Percentiles rank a stretch among this genome's conserved stretches.
Evolutionary conservation across 2,329 filamentous ascomycete genomes (phyloP).

Genomic region (Pseudopithomyces chartarum): DNA sequence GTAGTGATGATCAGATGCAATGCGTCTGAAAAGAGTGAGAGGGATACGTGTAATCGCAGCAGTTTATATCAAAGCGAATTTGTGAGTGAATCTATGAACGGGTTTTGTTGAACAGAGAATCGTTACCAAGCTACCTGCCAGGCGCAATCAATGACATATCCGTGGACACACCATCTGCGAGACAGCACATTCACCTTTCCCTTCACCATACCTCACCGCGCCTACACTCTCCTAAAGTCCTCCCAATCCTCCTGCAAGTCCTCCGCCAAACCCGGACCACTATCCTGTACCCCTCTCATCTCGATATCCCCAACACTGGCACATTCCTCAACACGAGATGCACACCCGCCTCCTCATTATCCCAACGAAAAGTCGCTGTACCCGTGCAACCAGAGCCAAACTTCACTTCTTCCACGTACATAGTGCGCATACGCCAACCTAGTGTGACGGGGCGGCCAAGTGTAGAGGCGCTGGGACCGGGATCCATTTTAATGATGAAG

Average conservation of each 20-base stretch:
- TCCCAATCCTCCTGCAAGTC: conserved; percentile 36
- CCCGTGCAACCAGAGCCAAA: conserved; percentile 44
- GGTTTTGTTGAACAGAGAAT: too few relatives aligned
- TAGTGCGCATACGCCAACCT: conserved; percentile 40
- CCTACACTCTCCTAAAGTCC: conserved; percentile 20
- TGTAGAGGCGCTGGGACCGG: conserved; percentile 16
- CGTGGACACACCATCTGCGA: too few relatives aligned
- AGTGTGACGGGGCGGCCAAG: conserved; percentile 13
- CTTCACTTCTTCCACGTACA: conserved; percentile 21
- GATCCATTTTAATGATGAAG: conserved; percentile 50
- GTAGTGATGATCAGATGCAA: too few relatives aligned
- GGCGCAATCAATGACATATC: too few relatives aligned
- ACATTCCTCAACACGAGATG: conserved; percentile 29
- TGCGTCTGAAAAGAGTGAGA: too few relatives aligned
- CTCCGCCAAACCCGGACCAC: conserved; percentile 21
- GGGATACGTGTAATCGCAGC: too few relatives aligned
- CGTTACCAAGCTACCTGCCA: too few relatives aligned
- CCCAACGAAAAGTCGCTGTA: conserved; percentile 32
- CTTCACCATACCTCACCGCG: conserved; percentile 32
- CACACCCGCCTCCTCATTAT: conserved; percentile 13
- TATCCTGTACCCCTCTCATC: conserved; percentile 27
- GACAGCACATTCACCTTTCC: too few relatives aligned
- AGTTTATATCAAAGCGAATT: too few relatives aligned
- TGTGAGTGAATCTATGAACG: too few relatives aligned
- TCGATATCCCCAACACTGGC: conserved; percentile 33